A percentile compares a stretch with the other conserved stretches of the same genome.
phyloP scores from a whole-genome alignment of 2,329 filamentous ascomycete species.

The Nothophoma quercina region DNA sequence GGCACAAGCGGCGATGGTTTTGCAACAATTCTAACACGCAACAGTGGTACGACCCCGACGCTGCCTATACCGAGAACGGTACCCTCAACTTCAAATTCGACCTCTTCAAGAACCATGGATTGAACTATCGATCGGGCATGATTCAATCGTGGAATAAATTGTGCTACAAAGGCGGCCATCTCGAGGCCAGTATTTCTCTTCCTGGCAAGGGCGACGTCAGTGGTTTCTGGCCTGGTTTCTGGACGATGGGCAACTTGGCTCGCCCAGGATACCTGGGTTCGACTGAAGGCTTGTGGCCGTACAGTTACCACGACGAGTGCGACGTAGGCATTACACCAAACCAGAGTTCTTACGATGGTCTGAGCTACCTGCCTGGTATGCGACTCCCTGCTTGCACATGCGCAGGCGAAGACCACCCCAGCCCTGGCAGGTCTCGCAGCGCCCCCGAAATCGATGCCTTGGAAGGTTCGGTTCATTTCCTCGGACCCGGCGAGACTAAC shows the following conservation, averaged over 20 bases:
- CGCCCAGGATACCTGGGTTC: conserved; percentile 73
- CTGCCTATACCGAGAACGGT: conserved; percentile 68
- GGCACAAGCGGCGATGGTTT: neutral
- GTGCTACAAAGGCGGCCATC: conserved; percentile 74
- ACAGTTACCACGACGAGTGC: conserved; percentile 73
- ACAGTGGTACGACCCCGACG: conserved; percentile 75
- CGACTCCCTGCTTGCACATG: conserved; percentile 74
- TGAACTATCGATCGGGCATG: conserved; percentile 77
- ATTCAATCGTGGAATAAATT: conserved; percentile 77
- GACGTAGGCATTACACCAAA: conserved; percentile 76
- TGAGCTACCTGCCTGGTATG: conserved; percentile 74
- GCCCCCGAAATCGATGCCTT: conserved; percentile 77
- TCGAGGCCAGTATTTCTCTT: conserved; percentile 75
- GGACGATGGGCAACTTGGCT: conserved; percentile 77
- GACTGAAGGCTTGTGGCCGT: conserved; percentile 77
- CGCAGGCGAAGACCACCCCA: conserved; percentile 69
- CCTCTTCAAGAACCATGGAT: conserved; percentile 68
- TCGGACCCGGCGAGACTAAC: conserved; percentile 59
- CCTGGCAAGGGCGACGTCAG: conserved; percentile 71
- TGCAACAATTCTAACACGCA: conserved; percentile 14
- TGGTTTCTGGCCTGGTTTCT: conserved; percentile 79
- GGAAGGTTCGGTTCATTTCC: conserved; percentile 68
- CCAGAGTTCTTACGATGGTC: conserved; percentile 71
- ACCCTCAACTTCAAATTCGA: conserved; percentile 71
- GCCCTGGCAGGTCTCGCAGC: conserved; percentile 68